Conservation (phyloP, 169 alveolate species). For the Plasmodium berghei region DNA sequence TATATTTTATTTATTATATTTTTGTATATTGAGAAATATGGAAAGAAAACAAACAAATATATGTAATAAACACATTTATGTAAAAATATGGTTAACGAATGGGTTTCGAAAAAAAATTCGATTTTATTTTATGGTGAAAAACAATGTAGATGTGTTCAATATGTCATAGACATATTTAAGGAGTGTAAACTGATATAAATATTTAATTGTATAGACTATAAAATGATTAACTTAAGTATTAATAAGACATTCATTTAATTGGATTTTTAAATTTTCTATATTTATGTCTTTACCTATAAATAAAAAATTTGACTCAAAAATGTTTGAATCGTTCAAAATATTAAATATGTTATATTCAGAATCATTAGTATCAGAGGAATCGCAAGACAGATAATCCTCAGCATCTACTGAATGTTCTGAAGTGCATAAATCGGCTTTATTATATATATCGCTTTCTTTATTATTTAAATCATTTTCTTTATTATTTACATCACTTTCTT, state of each 20-base stretch:
- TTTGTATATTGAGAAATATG: constrained; percentile 1
- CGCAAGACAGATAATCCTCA: constrained; percentile 49
- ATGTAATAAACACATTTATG: neutral
- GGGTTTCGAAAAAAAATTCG: too few species aligned
- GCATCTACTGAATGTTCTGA: neutral
- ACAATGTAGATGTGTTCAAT: neutral
- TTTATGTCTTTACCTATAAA: constrained; percentile 75
- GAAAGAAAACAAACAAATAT: constrained; percentile 2
- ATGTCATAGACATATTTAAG: neutral
- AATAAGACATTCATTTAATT: constrained; percentile 31
- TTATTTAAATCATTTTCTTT: neutral
- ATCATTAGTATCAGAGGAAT: constrained; percentile 35
- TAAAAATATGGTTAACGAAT: neutral
- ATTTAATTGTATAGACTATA: too few species aligned
- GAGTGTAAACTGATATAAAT: too few species aligned
- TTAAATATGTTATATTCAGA: constrained; percentile 42
- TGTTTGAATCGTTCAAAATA: constrained; percentile 12
- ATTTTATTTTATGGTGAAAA: too few species aligned
- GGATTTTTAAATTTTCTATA: constrained; percentile 17
- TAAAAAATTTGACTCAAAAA: constrained; percentile 40
- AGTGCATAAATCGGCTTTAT: neutral
- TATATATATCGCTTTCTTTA: neutral
- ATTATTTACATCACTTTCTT: neutral
- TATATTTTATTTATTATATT: constrained; percentile 6
- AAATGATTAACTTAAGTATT: too few species aligned